Evolutionary conservation across 2,329 filamentous ascomycete species (phyloP).

Genomic region (Diaporthe amygdali): DNA sequence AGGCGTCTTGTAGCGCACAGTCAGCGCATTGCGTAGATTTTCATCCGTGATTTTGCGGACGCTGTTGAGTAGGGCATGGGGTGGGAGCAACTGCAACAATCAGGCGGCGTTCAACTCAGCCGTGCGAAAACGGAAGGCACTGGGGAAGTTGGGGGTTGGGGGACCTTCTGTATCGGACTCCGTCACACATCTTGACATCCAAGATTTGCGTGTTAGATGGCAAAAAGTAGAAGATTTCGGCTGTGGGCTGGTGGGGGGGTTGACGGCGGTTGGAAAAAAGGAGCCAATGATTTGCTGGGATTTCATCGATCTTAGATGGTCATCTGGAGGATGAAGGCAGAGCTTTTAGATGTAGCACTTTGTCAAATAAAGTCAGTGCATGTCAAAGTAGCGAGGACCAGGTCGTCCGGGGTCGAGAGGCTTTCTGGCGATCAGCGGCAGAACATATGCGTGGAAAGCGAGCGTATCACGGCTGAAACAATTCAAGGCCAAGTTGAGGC

Average conservation of each 20-base stretch:
- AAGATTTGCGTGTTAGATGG: neutral
- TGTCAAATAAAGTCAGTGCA: neutral
- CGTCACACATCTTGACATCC: neutral
- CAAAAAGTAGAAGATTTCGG: neutral
- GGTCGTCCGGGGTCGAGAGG: neutral
- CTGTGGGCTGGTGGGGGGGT: too few relatives aligned
- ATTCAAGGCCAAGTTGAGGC: too few relatives aligned
- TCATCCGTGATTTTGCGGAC: neutral
- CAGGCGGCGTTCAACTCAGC: conserved; percentile 3
- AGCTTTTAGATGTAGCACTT: neutral
- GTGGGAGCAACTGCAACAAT: neutral
- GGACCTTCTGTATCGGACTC: neutral
- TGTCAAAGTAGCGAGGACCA: neutral
- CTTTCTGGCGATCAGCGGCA: neutral
- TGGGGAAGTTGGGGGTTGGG: neutral
- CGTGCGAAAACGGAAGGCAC: neutral
- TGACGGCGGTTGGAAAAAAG: neutral
- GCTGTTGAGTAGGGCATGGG: neutral
- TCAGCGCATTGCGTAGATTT: neutral
- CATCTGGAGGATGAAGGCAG: neutral
- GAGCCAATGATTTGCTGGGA: neutral
- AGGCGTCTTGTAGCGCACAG: neutral
- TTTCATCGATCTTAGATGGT: neutral
- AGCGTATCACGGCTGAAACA: neutral
- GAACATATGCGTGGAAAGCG: neutral